These are phyloP conservation scores for Dalbergia cultrata DNA, from an alignment of 306 rosid genomes.

Conservation along the genomic window DNA sequence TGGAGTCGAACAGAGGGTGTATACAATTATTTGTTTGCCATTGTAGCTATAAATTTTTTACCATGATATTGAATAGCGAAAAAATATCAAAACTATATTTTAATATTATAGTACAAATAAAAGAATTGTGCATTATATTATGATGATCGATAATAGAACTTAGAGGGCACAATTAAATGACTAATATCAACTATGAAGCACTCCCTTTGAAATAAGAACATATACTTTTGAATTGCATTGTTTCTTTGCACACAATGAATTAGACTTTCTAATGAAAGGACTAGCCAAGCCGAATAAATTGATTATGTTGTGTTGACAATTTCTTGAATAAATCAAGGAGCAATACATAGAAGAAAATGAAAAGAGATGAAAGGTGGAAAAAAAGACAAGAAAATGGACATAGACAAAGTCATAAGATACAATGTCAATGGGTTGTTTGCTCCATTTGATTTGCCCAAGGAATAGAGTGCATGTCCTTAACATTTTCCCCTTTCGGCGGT, in stretches of 20 bases:
- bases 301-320: constrained; percentile 35
- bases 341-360: neutral
- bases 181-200: too few species aligned
- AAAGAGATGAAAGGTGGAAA: neutral
- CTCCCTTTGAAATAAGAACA: too few species aligned
- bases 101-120: neutral
- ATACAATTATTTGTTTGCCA: neutral
- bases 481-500: constrained; percentile 50
- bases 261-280: too few species aligned
- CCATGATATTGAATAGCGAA: neutral
- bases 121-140: neutral
- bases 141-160: too few species aligned
- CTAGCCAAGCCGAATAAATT: too few species aligned
- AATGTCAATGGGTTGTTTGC: constrained; percentile 68
- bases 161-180: too few species aligned
- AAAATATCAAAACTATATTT: neutral
- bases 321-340: constrained; percentile 27
- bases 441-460: constrained; percentile 95
- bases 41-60: neutral
- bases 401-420: constrained; percentile 69
- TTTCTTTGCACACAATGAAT: neutral
- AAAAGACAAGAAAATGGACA: constrained; percentile 56
- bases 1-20: too few species aligned
- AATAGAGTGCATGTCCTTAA: constrained; percentile 71
- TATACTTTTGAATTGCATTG: neutral